Conservation (phyloP, 768 basidiomycete genomes). For the Russula sp. region DNA sequence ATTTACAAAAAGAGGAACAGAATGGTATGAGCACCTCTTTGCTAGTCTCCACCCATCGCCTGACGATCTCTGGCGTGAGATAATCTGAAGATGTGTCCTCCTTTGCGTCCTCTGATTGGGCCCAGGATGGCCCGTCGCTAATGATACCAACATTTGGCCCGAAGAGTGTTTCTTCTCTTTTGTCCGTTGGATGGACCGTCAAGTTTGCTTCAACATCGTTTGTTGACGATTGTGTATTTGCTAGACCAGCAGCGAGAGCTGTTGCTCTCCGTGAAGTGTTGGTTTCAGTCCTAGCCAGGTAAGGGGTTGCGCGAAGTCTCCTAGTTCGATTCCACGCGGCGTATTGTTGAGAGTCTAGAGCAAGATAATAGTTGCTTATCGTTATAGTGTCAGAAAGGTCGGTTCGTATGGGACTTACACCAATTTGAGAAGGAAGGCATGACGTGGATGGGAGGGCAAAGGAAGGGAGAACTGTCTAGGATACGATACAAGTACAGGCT, state of each 20-base stretch:
- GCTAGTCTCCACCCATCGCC: constrained; percentile 78
- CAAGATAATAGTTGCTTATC: constrained; percentile 3
- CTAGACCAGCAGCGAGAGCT: constrained; percentile 40
- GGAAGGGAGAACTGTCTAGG: constrained; percentile 8
- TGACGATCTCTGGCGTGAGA: constrained; percentile 77
- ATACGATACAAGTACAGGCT: background rate
- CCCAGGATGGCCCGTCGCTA: constrained; percentile 65
- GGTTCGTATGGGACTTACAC: constrained; percentile 32
- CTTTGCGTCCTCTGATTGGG: constrained; percentile 54
- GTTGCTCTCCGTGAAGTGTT: constrained; percentile 42
- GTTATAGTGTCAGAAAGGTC: constrained; percentile 19
- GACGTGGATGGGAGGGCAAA: background rate
- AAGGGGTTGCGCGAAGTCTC: constrained; percentile 46
- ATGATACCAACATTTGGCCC: constrained; percentile 86
- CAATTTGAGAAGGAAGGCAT: constrained; percentile 32
- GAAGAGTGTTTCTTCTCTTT: constrained; percentile 77
- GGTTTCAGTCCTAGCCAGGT: constrained; percentile 46
- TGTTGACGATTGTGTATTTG: constrained; percentile 17
- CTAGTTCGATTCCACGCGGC: constrained; percentile 54
- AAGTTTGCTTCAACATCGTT: constrained; percentile 32
- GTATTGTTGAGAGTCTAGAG: constrained; percentile 45
- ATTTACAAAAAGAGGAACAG: background rate
- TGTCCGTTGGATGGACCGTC: constrained; percentile 36
- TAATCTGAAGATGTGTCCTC: constrained; percentile 50
- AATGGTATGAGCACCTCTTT: constrained; percentile 56